Conservation (phyloP, 1,284 basidiomycete genomes). For the Ganoderma sinense region DNA sequence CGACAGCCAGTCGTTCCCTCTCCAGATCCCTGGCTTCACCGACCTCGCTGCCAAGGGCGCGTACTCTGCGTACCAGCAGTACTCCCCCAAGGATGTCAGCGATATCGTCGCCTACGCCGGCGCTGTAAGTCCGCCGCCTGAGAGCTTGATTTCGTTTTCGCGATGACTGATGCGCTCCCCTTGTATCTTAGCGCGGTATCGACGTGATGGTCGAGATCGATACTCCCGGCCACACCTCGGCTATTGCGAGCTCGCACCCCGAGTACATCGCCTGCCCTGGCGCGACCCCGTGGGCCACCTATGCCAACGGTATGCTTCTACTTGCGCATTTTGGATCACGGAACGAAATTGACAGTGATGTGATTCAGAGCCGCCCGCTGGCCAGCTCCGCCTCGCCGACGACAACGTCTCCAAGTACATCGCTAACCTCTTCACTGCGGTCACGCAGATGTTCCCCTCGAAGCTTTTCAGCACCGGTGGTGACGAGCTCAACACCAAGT, state of each 20-base stretch:
- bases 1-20: constrained; percentile 80
- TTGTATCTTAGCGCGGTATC: constrained; percentile 68
- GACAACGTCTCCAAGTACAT: constrained; percentile 52
- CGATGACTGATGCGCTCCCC: constrained; percentile 8
- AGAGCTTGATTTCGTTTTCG: background rate
- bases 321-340: background rate
- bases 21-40: constrained; percentile 67
- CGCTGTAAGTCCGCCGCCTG: constrained; percentile 51
- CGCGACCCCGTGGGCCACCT: constrained; percentile 66
- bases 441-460: constrained; percentile 59
- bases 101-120: constrained; percentile 78
- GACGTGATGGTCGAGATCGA: constrained; percentile 78
- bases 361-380: constrained; percentile 74
- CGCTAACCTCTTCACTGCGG: constrained; percentile 50
- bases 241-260: constrained; percentile 70
- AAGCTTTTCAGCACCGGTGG: constrained; percentile 82
- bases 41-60: constrained; percentile 75
- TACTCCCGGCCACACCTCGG: constrained; percentile 83
- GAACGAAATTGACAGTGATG: constrained; percentile 5
- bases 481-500: constrained; percentile 80
- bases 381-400: constrained; percentile 77
- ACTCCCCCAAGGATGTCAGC: constrained; percentile 66
- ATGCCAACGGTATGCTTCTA: constrained; percentile 57
- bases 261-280: constrained; percentile 79
- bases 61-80: constrained; percentile 65